Conservation (phyloP, 108 stramenopile genomes). For the Skeletonema potamos region DNA sequence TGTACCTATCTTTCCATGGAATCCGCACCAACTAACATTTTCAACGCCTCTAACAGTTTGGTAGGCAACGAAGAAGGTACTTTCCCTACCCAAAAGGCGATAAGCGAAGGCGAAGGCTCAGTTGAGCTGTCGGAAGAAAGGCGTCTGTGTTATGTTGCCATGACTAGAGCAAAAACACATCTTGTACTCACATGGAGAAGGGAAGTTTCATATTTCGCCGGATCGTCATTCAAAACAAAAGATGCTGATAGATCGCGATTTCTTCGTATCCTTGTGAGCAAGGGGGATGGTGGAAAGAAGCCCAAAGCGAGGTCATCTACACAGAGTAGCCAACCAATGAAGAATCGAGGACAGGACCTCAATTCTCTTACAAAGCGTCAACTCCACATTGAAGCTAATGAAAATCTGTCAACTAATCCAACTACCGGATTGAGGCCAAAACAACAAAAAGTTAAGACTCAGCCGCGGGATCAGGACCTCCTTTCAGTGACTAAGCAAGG, state of each 20-base stretch:
- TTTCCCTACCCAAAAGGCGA: conserved; percentile 63
- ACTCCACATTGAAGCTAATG: not conserved
- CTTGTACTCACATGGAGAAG: conserved; percentile 82
- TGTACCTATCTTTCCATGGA: not conserved
- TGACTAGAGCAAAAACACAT: conserved; percentile 89
- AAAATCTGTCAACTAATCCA: not conserved
- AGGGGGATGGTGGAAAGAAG: conserved; percentile 15
- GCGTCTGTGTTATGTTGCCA: conserved; percentile 90
- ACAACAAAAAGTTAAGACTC: not conserved
- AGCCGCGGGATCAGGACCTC: not conserved
- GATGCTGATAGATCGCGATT: conserved; percentile 67
- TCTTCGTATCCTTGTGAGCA: conserved; percentile 52
- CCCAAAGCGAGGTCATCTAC: not conserved
- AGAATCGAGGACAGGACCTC: not conserved
- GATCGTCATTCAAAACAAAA: conserved; percentile 31
- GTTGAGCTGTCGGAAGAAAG: conserved; percentile 81
- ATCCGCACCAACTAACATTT: not conserved
- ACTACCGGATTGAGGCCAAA: not conserved
- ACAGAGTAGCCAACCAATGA: not conserved
- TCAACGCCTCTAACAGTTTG: conserved; percentile 26
- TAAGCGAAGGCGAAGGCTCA: conserved; percentile 61
- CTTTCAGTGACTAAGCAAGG: not conserved
- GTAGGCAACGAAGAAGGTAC: conserved; percentile 88
- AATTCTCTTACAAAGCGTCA: not conserved
- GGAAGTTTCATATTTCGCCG: conserved; percentile 59